These are phyloP conservation scores for Linderniella brevidens DNA, from an alignment of 257 asterid species.

Conservation along the genomic window DNA sequence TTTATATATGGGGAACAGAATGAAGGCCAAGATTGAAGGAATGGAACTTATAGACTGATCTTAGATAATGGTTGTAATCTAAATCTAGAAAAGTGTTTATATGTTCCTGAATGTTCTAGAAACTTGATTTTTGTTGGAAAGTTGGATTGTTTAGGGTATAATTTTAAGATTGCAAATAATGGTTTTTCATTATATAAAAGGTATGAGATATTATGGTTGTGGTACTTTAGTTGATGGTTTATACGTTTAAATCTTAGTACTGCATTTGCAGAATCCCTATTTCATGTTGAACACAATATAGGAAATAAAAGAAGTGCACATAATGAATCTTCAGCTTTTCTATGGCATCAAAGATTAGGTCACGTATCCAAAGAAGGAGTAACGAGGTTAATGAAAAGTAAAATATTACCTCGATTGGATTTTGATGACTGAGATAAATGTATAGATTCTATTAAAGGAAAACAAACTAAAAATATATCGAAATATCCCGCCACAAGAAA, in stretches of 20 bases:
- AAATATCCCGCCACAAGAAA: background rate
- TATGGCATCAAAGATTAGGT: background rate
- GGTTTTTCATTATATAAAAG: too few relatives aligned
- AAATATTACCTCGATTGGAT: background rate
- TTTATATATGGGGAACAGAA: background rate
- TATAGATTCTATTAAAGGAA: background rate
- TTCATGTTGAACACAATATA: background rate
- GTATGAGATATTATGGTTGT: background rate
- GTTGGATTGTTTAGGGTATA: too few relatives aligned
- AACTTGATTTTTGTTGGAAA: too few relatives aligned
- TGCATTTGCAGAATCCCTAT: background rate
- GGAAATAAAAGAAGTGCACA: background rate
- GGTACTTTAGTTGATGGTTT: background rate
- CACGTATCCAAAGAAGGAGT: background rate
- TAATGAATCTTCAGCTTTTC: background rate
- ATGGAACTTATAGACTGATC: too few relatives aligned
- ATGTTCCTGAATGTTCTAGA: too few relatives aligned
- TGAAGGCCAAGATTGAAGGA: too few relatives aligned
- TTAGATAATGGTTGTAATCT: too few relatives aligned
- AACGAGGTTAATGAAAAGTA: background rate
- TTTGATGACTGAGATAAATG: background rate
- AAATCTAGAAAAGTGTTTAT: too few relatives aligned
- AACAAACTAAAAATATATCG: background rate
- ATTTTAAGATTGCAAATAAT: too few relatives aligned
- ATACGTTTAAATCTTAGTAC: background rate